A percentile compares a stretch with the other conserved stretches of the same genome.
Conservation (phyloP, 2,329 filamentous ascomycete species). For the Akanthomyces dipterigenus region DNA sequence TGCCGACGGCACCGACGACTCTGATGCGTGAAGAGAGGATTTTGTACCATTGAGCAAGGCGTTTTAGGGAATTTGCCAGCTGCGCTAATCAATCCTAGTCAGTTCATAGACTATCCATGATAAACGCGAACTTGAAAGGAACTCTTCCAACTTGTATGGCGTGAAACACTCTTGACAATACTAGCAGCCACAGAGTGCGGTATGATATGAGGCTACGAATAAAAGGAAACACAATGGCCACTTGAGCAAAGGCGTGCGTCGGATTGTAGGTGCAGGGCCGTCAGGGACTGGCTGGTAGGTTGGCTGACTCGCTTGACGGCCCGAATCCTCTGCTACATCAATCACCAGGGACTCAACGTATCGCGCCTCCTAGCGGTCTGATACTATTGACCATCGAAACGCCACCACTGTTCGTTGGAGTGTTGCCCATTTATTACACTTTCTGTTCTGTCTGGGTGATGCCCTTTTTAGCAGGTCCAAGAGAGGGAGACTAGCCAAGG, state of each 20-base stretch:
- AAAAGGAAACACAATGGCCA: too few relatives aligned
- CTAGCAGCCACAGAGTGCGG: too few relatives aligned
- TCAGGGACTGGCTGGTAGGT: background rate
- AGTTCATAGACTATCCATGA: too few relatives aligned
- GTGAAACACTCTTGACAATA: too few relatives aligned
- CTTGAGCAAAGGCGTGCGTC: too few relatives aligned
- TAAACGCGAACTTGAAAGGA: too few relatives aligned
- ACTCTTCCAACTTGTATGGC: too few relatives aligned
- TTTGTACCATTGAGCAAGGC: background rate
- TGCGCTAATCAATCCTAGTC: too few relatives aligned
- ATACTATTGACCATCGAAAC: background rate
- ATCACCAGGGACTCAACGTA: background rate
- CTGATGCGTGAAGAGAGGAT: background rate
- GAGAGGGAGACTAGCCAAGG: background rate
- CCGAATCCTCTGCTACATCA: background rate
- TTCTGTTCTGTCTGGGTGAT: background rate
- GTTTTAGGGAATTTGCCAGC: background rate
- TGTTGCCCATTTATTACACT: background rate
- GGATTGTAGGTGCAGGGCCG: too few relatives aligned
- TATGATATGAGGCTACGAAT: too few relatives aligned
- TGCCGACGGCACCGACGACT: conserved; percentile 59
- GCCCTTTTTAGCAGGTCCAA: background rate
- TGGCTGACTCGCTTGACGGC: background rate
- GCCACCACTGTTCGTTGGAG: background rate
- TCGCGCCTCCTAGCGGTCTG: background rate